A percentile compares a stretch with the other conserved stretches of the same genome.
These are phyloP conservation scores for Fusarium pininemorale DNA, from an alignment of 2,329 filamentous ascomycete species.

Conservation along the genomic window DNA sequence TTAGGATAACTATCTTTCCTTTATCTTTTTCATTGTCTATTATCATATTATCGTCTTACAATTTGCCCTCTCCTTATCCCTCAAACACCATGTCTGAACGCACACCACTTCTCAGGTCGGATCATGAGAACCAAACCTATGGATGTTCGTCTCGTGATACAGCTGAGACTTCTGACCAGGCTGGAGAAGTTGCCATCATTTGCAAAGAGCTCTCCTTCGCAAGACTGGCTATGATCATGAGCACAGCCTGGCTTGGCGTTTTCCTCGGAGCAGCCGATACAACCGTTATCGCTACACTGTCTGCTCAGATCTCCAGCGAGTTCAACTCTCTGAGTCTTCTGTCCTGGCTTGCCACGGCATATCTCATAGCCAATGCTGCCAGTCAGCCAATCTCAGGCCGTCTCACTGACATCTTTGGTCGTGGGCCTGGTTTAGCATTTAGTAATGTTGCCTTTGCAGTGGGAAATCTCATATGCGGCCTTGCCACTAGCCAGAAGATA, in stretches of 20 bases:
- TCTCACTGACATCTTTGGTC: constrained; percentile 82
- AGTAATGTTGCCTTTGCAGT: constrained; percentile 77
- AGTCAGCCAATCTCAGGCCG: constrained; percentile 73
- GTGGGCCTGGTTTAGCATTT: constrained; percentile 75
- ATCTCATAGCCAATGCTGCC: constrained; percentile 81
- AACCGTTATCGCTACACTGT: constrained; percentile 81
- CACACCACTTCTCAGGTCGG: not conserved
- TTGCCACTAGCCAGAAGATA: constrained; percentile 67
- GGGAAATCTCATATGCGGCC: constrained; percentile 79
- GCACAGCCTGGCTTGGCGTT: not conserved
- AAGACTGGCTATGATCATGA: not conserved
- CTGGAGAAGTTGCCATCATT: not conserved
- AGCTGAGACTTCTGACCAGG: rapidly evolving
- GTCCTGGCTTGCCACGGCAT: constrained; percentile 83
- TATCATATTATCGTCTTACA: rapidly evolving
- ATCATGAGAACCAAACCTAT: not conserved
- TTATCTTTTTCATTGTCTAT: not conserved
- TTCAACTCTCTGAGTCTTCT: constrained; percentile 80
- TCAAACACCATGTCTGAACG: not conserved
- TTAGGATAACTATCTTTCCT: not conserved
- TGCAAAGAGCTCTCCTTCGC: not conserved
- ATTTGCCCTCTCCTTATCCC: not conserved
- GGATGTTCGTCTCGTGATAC: not conserved
- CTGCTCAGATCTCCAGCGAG: constrained; percentile 78
- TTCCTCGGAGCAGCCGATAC: constrained; percentile 70